These are phyloP conservation scores for Celoporthe dispersa DNA, from an alignment of 2,329 filamentous ascomycete genomes.

Conservation along the genomic window DNA sequence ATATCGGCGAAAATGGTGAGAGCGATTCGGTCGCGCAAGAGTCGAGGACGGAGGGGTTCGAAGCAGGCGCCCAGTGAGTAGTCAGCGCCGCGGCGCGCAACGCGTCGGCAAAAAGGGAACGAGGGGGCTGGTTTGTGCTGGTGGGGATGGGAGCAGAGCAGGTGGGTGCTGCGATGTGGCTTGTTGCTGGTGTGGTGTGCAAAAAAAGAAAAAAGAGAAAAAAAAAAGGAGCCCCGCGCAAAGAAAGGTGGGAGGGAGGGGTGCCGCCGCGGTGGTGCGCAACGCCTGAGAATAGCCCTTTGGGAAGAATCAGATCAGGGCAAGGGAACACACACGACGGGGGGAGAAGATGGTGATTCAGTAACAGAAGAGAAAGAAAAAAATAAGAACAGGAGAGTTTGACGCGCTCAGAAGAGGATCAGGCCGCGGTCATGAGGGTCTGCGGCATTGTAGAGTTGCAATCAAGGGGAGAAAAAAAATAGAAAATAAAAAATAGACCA, in stretches of 20 bases:
- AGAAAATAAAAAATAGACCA: slow-evolving; percentile 15
- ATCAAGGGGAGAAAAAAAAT: slow-evolving; percentile 9
- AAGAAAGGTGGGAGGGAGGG: slow-evolving; percentile 8
- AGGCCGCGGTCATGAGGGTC: slow-evolving; percentile 5
- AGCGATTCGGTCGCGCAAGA: slow-evolving; percentile 23
- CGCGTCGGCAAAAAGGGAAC: slow-evolving; percentile 19
- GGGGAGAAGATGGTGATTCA: background rate
- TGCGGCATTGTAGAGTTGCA: slow-evolving; percentile 15
- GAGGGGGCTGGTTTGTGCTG: slow-evolving; percentile 9
- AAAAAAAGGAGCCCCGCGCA: slow-evolving; percentile 14
- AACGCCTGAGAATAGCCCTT: background rate
- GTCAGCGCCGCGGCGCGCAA: slow-evolving; percentile 30
- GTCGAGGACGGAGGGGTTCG: slow-evolving; percentile 20
- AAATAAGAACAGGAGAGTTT: background rate
- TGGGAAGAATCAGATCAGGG: background rate
- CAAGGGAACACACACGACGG: background rate
- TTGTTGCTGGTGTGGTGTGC: slow-evolving; percentile 21
- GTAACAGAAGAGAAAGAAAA: background rate
- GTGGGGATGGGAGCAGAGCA: background rate
- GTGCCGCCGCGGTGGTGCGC: background rate
- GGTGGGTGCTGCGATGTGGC: slow-evolving; percentile 9
- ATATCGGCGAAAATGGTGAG: slow-evolving; percentile 13
- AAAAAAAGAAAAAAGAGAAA: background rate
- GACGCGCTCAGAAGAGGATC: background rate
- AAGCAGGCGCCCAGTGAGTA: slow-evolving; percentile 7